phyloP scores from a whole-genome alignment of 2,329 filamentous ascomycete species.

The Diaporthe capsici region DNA sequence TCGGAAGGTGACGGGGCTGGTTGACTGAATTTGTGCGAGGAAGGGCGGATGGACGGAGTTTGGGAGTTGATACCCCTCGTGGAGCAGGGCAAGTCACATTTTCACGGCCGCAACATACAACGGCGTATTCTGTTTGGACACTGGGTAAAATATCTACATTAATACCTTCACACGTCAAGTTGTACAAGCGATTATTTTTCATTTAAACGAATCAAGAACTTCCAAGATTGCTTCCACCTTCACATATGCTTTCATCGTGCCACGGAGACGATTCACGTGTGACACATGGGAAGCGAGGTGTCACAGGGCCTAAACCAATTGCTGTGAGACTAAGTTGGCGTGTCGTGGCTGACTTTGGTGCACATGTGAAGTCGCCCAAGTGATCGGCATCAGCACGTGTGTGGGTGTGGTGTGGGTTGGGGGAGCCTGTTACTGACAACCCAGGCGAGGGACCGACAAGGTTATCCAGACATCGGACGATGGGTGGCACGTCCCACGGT shows the following conservation, averaged over 20 bases:
- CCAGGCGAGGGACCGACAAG: background rate
- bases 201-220: background rate
- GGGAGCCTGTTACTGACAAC: background rate
- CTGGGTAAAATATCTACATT: background rate
- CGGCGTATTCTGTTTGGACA: background rate
- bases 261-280: background rate
- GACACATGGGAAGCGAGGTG: background rate
- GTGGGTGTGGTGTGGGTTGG: constrained; percentile 26
- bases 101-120: constrained; percentile 1
- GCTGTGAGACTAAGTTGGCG: background rate
- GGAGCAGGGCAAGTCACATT: background rate
- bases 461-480: constrained; percentile 14
- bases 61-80: constrained; percentile 1
- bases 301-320: background rate
- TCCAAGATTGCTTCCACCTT: background rate
- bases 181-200: background rate
- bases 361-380: constrained; percentile 5
- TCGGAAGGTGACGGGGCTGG: background rate
- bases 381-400: constrained; percentile 26
- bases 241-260: background rate
- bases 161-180: background rate
- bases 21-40: background rate
- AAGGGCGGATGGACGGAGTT: background rate
- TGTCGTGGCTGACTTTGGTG: background rate
- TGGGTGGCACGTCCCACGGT: constrained; percentile 20